Conservation (phyloP, 495 filamentous ascomycete genomes). For the Podospora conica region DNA sequence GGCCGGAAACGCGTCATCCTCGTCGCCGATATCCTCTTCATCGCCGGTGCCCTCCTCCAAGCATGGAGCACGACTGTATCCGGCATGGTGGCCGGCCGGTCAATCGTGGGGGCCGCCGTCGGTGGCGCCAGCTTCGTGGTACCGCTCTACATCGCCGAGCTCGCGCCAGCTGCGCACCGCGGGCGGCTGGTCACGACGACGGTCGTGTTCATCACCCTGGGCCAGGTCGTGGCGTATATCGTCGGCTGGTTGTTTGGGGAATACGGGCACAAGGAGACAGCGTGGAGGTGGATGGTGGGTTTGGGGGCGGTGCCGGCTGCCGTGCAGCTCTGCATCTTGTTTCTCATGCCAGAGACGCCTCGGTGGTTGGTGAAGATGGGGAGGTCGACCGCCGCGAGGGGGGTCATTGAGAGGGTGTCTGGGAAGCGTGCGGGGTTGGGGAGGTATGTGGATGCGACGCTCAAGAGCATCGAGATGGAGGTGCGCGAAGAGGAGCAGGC, state of each 20-base stretch:
- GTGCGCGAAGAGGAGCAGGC: conserved; percentile 58
- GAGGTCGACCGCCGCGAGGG: conserved; percentile 50
- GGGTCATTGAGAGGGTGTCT: conserved; percentile 59
- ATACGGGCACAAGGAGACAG: conserved; percentile 41
- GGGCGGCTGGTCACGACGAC: conserved; percentile 74
- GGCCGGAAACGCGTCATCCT: conserved; percentile 74
- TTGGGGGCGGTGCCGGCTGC: conserved; percentile 73
- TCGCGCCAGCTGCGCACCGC: conserved; percentile 67
- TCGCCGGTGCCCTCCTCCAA: conserved; percentile 66
- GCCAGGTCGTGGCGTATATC: conserved; percentile 81
- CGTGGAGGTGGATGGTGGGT: conserved; percentile 90
- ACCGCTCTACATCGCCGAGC: conserved; percentile 80
- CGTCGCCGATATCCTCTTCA: conserved; percentile 72
- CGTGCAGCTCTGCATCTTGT: conserved; percentile 58
- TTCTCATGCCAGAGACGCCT: conserved; percentile 76
- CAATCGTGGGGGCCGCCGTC: conserved; percentile 74
- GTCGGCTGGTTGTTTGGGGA: conserved; percentile 62
- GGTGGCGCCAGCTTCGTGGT: conserved; percentile 77
- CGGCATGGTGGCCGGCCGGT: conserved; percentile 71
- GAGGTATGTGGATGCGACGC: conserved; percentile 47
- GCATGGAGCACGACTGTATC: conserved; percentile 56
- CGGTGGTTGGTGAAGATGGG: conserved; percentile 75
- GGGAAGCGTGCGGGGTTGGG: conserved; percentile 42
- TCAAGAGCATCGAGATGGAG: conserved; percentile 63
- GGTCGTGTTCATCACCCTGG: conserved; percentile 73